Percentiles rank a stretch among this genome's conserved stretches.
Conservation (phyloP, 768 basidiomycete species). For the Tremella fuciformis region DNA sequence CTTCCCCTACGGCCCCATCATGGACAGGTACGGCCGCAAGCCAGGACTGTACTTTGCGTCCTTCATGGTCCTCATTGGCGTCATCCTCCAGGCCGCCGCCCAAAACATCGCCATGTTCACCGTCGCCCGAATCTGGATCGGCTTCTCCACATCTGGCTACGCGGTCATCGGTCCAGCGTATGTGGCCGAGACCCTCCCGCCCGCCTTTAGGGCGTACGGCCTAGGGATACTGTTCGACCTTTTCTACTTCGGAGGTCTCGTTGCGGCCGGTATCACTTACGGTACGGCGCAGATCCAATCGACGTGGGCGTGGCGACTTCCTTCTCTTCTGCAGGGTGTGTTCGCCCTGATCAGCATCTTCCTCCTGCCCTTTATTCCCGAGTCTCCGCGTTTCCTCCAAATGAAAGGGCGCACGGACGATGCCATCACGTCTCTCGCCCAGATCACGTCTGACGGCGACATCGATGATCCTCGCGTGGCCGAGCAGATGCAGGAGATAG, state of each 20-base stretch:
- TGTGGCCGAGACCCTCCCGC: constrained; percentile 20
- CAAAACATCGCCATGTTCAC: constrained; percentile 27
- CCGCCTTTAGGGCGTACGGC: constrained; percentile 18
- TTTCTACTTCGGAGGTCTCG: constrained; percentile 22
- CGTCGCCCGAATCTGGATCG: constrained; percentile 11
- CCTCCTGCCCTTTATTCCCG: constrained; percentile 25
- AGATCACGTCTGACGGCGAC: constrained; percentile 78
- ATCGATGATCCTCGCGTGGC: constrained; percentile 54
- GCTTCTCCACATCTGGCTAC: background rate
- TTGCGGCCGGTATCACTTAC: constrained; percentile 20
- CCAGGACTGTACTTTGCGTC: constrained; percentile 12
- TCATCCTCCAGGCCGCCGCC: constrained; percentile 18
- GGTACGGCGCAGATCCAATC: constrained; percentile 19
- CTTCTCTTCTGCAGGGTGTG: constrained; percentile 15
- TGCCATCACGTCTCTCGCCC: constrained; percentile 67
- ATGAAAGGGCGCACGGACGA: constrained; percentile 57
- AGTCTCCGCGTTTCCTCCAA: constrained; percentile 22
- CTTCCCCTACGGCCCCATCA: constrained; percentile 3
- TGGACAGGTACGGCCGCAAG: constrained; percentile 14
- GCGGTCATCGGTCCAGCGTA: constrained; percentile 14
- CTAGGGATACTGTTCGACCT: constrained; percentile 17
- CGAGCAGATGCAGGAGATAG: constrained; percentile 58
- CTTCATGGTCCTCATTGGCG: constrained; percentile 9
- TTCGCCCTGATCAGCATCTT: constrained; percentile 21
- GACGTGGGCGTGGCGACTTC: constrained; percentile 24